A percentile compares a stretch with the other conserved stretches of the same genome.
These are phyloP conservation scores for Phytopythium kandeliae DNA, from an alignment of 352 stramenopile genomes.

Conservation along the genomic window DNA sequence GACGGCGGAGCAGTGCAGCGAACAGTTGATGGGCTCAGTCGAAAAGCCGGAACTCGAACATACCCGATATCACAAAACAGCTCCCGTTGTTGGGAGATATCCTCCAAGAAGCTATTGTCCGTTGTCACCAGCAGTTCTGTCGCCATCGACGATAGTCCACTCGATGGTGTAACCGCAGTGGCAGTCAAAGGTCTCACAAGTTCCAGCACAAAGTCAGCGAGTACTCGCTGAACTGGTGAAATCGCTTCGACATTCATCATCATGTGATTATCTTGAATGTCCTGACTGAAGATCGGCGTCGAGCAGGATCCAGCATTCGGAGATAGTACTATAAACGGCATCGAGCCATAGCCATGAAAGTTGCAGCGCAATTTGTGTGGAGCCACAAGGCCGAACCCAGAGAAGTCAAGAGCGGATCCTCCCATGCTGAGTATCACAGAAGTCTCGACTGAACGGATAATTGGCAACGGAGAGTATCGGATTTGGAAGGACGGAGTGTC, in stretches of 20 bases:
- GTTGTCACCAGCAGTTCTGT: conserved; percentile 2
- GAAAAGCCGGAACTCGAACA: conserved; percentile 9
- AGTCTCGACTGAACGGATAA: conserved; percentile 13
- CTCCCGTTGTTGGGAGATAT: neutral
- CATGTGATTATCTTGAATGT: neutral
- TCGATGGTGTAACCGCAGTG: conserved; percentile 3
- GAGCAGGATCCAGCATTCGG: conserved; percentile 6
- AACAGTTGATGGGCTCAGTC: conserved; percentile 18
- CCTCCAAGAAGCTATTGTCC: neutral
- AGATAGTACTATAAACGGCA: conserved; percentile 7
- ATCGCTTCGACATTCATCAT: neutral
- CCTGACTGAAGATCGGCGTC: conserved; percentile 4
- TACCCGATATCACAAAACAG: conserved; percentile 29
- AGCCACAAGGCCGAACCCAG: conserved; percentile 13
- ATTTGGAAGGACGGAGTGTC: conserved; percentile 16
- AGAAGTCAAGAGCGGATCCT: conserved; percentile 10
- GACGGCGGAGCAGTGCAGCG: conserved; percentile 18
- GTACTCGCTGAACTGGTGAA: neutral
- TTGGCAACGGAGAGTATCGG: conserved; percentile 21
- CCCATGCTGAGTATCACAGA: conserved; percentile 13
- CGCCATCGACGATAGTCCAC: conserved; percentile 5
- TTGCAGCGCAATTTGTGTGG: conserved; percentile 21
- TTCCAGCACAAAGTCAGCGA: conserved; percentile 6
- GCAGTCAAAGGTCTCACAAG: conserved; percentile 4
- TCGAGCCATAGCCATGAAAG: conserved; percentile 11